Evolutionary conservation across 192 early-diverging fungal genomes (phyloP).

Genomic region (Obelidium mucronatum): DNA sequence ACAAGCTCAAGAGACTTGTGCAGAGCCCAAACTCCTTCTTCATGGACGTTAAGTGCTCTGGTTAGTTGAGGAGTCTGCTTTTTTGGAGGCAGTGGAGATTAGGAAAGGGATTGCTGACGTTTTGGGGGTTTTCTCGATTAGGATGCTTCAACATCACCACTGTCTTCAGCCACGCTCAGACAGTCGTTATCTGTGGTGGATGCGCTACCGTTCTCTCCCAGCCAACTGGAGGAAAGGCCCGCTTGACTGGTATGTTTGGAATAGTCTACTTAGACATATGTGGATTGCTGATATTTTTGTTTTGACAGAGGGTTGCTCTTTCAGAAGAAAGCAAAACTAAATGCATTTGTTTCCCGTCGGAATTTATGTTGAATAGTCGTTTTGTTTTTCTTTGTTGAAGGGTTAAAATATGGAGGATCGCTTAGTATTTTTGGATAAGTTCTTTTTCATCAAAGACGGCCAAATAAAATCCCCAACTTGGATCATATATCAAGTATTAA

Average conservation of each 20-base stretch:
- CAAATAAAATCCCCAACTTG: not conserved
- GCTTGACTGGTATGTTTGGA: conserved; percentile 82
- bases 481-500: not conserved
- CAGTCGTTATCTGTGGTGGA: conserved; percentile 94
- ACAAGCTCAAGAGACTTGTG: conserved; percentile 97
- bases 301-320: conserved; percentile 72
- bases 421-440: conserved; percentile 5
- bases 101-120: too few relatives aligned
- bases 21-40: conserved; percentile 98
- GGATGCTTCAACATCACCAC: conserved; percentile 98
- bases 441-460: not conserved
- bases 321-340: conserved; percentile 83
- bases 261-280: not conserved
- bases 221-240: conserved; percentile 98
- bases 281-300: conserved; percentile 14
- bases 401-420: not conserved
- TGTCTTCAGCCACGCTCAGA: conserved; percentile 99
- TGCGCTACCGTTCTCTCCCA: conserved; percentile 98
- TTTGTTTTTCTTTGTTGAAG: not conserved
- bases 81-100: too few relatives aligned
- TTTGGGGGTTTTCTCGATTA: conserved; percentile 26
- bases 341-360: not conserved
- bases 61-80: conserved; percentile 42
- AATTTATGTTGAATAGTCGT: not conserved
- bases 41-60: conserved; percentile 98